These are phyloP conservation scores for Erythrophleum fordii DNA, from an alignment of 306 rosid genomes.

Conservation along the genomic window DNA sequence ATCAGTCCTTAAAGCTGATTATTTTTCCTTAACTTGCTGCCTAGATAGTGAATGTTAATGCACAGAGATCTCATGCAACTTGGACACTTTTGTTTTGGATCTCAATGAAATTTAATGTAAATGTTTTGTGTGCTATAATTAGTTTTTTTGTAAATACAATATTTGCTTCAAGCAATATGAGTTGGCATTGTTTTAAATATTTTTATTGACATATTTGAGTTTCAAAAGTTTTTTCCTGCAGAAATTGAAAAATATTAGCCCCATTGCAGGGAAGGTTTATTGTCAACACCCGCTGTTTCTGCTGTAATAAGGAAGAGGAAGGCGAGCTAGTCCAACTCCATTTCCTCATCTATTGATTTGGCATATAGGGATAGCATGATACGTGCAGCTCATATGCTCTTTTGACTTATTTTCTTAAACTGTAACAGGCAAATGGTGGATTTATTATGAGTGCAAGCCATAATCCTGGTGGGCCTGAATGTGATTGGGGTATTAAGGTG, in stretches of 20 bases:
- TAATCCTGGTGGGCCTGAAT: slow-evolving; percentile 98
- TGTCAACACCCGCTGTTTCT: slow-evolving; percentile 98
- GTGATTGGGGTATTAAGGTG: slow-evolving; percentile 99
- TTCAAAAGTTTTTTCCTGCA: slow-evolving; percentile 8
- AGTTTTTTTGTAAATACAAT: background rate
- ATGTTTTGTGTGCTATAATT: background rate
- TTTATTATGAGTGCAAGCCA: slow-evolving; percentile 99
- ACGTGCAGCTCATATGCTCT: slow-evolving; percentile 22
- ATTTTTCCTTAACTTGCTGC: background rate
- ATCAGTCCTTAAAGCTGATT: background rate
- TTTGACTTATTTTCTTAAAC: slow-evolving; percentile 25
- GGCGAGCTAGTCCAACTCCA: slow-evolving; percentile 53
- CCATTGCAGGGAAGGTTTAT: slow-evolving; percentile 78
- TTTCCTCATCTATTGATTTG: slow-evolving; percentile 26
- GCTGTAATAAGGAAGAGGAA: slow-evolving; percentile 91
- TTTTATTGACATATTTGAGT: background rate
- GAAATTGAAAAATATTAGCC: slow-evolving; percentile 29
- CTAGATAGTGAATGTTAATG: background rate
- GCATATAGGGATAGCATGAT: slow-evolving; percentile 32
- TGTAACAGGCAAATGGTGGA: slow-evolving; percentile 92
- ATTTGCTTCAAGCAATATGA: background rate
- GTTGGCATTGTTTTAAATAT: background rate
- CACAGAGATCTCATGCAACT: background rate
- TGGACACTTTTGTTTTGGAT: background rate
- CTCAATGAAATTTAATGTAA: background rate